Conservation (phyloP, 495 filamentous ascomycete genomes). For the Penicillium crystallinum region DNA sequence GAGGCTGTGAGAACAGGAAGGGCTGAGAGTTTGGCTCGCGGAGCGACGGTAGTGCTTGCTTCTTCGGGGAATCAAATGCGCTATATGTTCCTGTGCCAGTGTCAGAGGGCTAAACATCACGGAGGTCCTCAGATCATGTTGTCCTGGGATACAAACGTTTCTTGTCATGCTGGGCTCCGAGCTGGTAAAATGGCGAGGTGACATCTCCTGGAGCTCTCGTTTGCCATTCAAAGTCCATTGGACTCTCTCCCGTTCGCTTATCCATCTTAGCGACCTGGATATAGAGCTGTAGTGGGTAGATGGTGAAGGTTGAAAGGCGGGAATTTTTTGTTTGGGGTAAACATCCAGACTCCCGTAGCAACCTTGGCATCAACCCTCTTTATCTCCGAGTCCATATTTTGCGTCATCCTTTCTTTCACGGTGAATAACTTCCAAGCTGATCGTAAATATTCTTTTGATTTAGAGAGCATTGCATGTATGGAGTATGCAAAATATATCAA, state of each 20-base stretch:
- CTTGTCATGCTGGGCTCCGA: conserved; percentile 42
- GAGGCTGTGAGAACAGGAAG: conserved; percentile 37
- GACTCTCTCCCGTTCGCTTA: conserved; percentile 50
- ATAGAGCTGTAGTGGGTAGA: conserved; percentile 6
- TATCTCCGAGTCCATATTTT: not conserved
- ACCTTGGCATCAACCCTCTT: conserved; percentile 10
- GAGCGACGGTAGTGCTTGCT: conserved; percentile 41
- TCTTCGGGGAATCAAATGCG: conserved; percentile 48
- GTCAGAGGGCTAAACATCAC: not conserved
- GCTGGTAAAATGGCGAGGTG: conserved; percentile 55
- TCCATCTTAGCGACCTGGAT: conserved; percentile 24
- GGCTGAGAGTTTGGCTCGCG: conserved; percentile 46
- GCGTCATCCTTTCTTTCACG: not conserved
- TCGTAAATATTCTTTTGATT: too few species aligned
- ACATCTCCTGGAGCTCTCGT: conserved; percentile 50
- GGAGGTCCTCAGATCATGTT: not conserved
- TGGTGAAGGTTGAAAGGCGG: conserved; percentile 12
- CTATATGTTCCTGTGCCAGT: conserved; percentile 43
- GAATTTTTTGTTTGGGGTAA: conserved; percentile 29
- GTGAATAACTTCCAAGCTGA: too few species aligned
- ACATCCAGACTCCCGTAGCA: conserved; percentile 22
- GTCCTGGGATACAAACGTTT: conserved; percentile 43
- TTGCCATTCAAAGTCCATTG: conserved; percentile 68
- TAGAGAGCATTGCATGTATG: too few species aligned
- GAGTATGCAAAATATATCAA: too few species aligned